Conservation (phyloP, 1,284 basidiomycete genomes). For the Fomitopsis pinicola region DNA sequence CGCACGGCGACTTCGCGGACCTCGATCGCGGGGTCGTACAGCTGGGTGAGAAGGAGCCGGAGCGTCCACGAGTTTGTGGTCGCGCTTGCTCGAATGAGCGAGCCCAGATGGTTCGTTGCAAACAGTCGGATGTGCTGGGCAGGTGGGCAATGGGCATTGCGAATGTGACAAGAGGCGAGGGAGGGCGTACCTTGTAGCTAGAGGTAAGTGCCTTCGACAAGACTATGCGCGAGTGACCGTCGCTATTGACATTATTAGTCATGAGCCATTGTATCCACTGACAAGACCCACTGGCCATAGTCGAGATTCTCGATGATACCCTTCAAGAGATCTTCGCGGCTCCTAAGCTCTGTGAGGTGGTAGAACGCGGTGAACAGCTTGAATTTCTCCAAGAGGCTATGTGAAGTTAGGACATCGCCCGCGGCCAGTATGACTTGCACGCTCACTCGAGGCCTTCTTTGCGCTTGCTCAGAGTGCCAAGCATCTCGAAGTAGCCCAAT, state of each 20-base stretch:
- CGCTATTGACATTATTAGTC: conserved; percentile 42
- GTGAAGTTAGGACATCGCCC: background rate
- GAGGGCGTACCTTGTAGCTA: conserved; percentile 66
- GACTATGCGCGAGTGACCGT: conserved; percentile 89
- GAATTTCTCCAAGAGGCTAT: conserved; percentile 84
- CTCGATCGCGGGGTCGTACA: conserved; percentile 89
- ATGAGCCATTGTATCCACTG: conserved; percentile 3
- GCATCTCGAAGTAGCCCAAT: conserved; percentile 94
- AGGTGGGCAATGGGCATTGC: background rate
- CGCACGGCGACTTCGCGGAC: conserved; percentile 89
- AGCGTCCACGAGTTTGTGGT: conserved; percentile 81
- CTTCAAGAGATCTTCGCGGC: conserved; percentile 89
- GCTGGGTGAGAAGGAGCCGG: conserved; percentile 86
- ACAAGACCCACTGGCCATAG: conserved; percentile 69
- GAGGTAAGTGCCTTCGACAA: conserved; percentile 93
- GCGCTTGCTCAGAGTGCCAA: conserved; percentile 85
- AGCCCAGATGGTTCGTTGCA: conserved; percentile 87
- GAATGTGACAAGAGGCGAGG: background rate
- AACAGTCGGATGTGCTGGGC: conserved; percentile 80
- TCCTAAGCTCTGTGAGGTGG: conserved; percentile 85
- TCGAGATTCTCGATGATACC: conserved; percentile 91
- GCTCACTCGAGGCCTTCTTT: conserved; percentile 87
- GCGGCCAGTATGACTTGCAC: background rate
- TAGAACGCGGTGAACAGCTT: conserved; percentile 96
- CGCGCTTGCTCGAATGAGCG: conserved; percentile 62